Evolutionary conservation across 768 basidiomycete species (phyloP).

Genomic region (Rhodocollybia butyracea): DNA sequence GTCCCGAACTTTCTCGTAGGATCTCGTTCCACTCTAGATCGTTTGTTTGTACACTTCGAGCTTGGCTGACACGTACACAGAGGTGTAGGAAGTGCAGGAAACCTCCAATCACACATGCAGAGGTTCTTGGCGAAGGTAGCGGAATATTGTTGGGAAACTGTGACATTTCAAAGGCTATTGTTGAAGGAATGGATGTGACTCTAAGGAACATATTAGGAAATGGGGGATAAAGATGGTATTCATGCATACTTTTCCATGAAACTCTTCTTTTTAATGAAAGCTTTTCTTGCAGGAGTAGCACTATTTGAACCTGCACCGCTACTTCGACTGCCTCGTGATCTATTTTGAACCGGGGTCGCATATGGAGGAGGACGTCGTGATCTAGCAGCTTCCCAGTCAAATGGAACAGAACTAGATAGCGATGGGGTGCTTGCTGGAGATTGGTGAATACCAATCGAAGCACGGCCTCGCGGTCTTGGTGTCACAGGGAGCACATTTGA

Average conservation of each 20-base stretch:
- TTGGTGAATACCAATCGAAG: slow-evolving; percentile 51
- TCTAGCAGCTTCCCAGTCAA: slow-evolving; percentile 88
- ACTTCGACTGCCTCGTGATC: slow-evolving; percentile 30
- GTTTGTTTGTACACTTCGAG: slow-evolving; percentile 55
- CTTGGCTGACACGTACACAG: slow-evolving; percentile 56
- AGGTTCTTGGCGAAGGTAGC: slow-evolving; percentile 61
- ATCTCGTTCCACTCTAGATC: slow-evolving; percentile 80
- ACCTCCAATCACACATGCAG: slow-evolving; percentile 64
- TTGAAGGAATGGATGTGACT: slow-evolving; percentile 62
- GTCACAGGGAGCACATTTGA: slow-evolving; percentile 25
- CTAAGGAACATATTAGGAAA: slow-evolving; percentile 29
- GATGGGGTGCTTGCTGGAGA: slow-evolving; percentile 69
- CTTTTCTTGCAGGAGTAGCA: slow-evolving; percentile 43
- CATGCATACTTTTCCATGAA: slow-evolving; percentile 54
- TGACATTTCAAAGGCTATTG: slow-evolving; percentile 74
- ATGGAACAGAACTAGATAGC: slow-evolving; percentile 70
- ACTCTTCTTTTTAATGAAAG: slow-evolving; percentile 61
- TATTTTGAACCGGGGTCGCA: slow-evolving; percentile 51
- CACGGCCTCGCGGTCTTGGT: slow-evolving; percentile 29
- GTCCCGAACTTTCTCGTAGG: slow-evolving; percentile 60
- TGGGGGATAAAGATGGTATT: neutral
- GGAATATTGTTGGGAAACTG: slow-evolving; percentile 82
- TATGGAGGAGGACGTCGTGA: slow-evolving; percentile 70
- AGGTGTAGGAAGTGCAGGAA: slow-evolving; percentile 67
- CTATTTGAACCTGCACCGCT: slow-evolving; percentile 32